Percentiles rank a stretch among this genome's conserved stretches.
Conservation (phyloP, 2,329 filamentous ascomycete genomes). For the Pseudonectria buxi region DNA sequence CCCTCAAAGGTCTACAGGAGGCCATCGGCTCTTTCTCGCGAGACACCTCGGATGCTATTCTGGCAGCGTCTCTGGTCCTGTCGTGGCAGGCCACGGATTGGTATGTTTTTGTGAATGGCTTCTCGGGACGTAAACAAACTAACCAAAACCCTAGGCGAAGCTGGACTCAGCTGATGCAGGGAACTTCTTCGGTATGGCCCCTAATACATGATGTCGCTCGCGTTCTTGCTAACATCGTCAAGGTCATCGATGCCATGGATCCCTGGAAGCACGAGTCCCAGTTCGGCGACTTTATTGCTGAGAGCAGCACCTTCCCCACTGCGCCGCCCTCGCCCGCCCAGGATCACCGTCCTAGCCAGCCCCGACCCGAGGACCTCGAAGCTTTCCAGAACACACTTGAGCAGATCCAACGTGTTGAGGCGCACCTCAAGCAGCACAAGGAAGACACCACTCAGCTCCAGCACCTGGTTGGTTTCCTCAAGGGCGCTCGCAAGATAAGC, state of each 20-base stretch:
- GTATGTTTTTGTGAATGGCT: constrained; percentile 44
- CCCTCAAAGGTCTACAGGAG: constrained; percentile 80
- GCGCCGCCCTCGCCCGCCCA: constrained; percentile 57
- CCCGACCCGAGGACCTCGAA: constrained; percentile 63
- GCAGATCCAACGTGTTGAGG: constrained; percentile 61
- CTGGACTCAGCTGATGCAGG: constrained; percentile 90
- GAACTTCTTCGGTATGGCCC: constrained; percentile 71
- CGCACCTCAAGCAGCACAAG: constrained; percentile 60
- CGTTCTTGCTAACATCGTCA: constrained; percentile 14
- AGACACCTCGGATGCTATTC: constrained; percentile 81
- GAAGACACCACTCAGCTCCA: constrained; percentile 63
- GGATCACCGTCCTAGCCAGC: constrained; percentile 54
- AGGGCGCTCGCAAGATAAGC: constrained; percentile 64
- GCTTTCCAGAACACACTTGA: constrained; percentile 60
- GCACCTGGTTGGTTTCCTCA: constrained; percentile 65
- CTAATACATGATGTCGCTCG: not conserved
- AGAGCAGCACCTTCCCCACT: constrained; percentile 67
- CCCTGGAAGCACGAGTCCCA: constrained; percentile 85
- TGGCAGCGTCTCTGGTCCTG: constrained; percentile 84
- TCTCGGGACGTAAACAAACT: constrained; percentile 4
- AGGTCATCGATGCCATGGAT: constrained; percentile 89
- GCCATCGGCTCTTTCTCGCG: constrained; percentile 79
- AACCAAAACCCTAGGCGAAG: constrained; percentile 59
- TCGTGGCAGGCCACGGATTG: constrained; percentile 97
- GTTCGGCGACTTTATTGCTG: constrained; percentile 73